These are phyloP conservation scores for Euclidium syriacum DNA, from an alignment of 345 rosid species.

Conservation along the genomic window DNA sequence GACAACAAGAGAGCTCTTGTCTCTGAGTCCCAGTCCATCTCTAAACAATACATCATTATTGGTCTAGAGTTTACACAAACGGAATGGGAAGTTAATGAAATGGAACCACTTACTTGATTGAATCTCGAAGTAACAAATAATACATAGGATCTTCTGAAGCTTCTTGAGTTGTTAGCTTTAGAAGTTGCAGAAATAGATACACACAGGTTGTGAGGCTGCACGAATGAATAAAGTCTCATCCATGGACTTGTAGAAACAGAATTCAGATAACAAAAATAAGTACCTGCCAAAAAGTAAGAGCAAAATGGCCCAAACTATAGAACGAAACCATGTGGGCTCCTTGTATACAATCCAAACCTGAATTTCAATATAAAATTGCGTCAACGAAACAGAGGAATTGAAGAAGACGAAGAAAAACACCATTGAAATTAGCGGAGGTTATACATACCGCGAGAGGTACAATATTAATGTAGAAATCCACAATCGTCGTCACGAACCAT, in stretches of 20 bases:
- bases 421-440: background rate
- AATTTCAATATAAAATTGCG: background rate
- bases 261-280: background rate
- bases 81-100: background rate
- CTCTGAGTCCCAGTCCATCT: constrained; percentile 36
- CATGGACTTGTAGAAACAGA: background rate
- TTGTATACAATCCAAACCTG: constrained; percentile 81
- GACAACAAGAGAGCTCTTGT: constrained; percentile 45
- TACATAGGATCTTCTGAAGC: constrained; percentile 64
- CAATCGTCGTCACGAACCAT: constrained; percentile 69
- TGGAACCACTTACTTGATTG: constrained; percentile 42
- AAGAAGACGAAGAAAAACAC: background rate
- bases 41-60: constrained; percentile 26
- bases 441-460: constrained; percentile 54
- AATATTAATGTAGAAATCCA: constrained; percentile 64
- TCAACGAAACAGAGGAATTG: background rate
- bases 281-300: constrained; percentile 73
- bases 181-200: constrained; percentile 62
- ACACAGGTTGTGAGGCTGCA: constrained; percentile 51
- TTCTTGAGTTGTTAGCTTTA: constrained; percentile 64
- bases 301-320: constrained; percentile 54
- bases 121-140: constrained; percentile 46
- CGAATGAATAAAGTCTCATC: background rate
- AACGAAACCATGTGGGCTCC: constrained; percentile 41
- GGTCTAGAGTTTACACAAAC: background rate